A percentile compares a stretch with the other conserved stretches of the same genome.
Evolutionary conservation across 78 protist species (phyloP).

Genomic region (Cavenderia fasciculata): DNA sequence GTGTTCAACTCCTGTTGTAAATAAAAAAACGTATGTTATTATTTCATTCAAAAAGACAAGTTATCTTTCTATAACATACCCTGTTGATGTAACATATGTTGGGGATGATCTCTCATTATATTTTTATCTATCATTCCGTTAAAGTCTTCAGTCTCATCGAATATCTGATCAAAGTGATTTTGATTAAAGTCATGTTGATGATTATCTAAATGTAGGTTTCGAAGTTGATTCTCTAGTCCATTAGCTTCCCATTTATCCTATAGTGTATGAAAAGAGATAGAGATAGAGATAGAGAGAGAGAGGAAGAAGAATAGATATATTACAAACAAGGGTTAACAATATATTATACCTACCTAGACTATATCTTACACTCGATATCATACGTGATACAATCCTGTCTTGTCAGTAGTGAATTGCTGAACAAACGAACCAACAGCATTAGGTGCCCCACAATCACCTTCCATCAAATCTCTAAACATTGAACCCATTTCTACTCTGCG

Average conservation of each 20-base stretch:
- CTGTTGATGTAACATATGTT: background rate
- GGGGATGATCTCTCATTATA: constrained; percentile 18
- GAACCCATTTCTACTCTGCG: too few species aligned
- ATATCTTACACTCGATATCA: background rate
- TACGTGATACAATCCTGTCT: constrained; percentile 50
- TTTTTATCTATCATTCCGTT: constrained; percentile 43
- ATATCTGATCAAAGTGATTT: constrained; percentile 38
- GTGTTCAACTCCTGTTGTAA: background rate
- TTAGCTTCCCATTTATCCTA: constrained; percentile 55
- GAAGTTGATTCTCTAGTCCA: constrained; percentile 6
- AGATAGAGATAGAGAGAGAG: too few species aligned
- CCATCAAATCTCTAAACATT: constrained; percentile 57
- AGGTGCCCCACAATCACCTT: constrained; percentile 56
- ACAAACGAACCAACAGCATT: constrained; percentile 63
- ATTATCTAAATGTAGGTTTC: background rate
- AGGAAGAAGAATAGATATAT: too few species aligned
- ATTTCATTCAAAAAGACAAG: background rate
- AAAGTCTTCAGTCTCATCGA: constrained; percentile 17
- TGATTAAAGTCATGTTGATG: background rate
- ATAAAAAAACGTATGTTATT: background rate
- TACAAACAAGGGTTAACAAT: background rate
- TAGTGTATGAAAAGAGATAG: too few species aligned
- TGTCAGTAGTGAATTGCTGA: constrained; percentile 46
- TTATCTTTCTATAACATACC: background rate
- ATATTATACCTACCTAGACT: background rate